phyloP scores from a whole-genome alignment of 2,329 filamentous ascomycete species.

The Macrophomina tecta region DNA sequence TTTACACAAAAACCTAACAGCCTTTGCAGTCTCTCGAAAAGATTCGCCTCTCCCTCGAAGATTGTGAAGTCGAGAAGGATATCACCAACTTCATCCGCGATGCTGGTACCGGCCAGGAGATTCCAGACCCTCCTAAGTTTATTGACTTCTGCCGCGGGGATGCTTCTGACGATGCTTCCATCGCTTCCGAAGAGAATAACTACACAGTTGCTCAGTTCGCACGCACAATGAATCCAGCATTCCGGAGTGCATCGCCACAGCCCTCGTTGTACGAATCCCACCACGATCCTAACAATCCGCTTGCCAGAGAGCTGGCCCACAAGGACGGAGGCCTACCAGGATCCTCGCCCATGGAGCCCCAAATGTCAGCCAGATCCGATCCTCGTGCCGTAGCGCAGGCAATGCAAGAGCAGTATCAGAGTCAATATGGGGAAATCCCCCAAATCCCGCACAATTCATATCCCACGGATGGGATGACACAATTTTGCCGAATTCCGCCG shows the following conservation, averaged over 20 bases:
- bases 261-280: conserved; percentile 93
- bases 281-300: conserved; percentile 78
- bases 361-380: conserved; percentile 35
- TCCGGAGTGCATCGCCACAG: conserved; percentile 93
- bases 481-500: conserved; percentile 83
- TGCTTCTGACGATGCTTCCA: conserved; percentile 77
- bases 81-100: conserved; percentile 89
- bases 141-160: conserved; percentile 98
- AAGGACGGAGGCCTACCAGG: conserved; percentile 32
- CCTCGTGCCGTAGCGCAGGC: conserved; percentile 42
- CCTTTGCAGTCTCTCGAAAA: conserved; percentile 81
- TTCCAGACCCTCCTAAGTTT: conserved; percentile 94
- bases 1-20: conserved; percentile 24
- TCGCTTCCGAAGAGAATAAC: conserved; percentile 81
- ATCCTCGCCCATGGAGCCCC: conserved; percentile 7
- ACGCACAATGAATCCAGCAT: conserved; percentile 92
- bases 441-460: conserved; percentile 90
- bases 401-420: conserved; percentile 48
- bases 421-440: conserved; percentile 68
- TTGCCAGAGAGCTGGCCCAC: conserved; percentile 73
- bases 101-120: conserved; percentile 91
- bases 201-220: conserved; percentile 97
- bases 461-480: conserved; percentile 94
- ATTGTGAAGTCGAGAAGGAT: conserved; percentile 96
- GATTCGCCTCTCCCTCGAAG: conserved; percentile 88